Evolutionary conservation across 768 basidiomycete species (phyloP).

Genomic region (Psilocybe sp.): DNA sequence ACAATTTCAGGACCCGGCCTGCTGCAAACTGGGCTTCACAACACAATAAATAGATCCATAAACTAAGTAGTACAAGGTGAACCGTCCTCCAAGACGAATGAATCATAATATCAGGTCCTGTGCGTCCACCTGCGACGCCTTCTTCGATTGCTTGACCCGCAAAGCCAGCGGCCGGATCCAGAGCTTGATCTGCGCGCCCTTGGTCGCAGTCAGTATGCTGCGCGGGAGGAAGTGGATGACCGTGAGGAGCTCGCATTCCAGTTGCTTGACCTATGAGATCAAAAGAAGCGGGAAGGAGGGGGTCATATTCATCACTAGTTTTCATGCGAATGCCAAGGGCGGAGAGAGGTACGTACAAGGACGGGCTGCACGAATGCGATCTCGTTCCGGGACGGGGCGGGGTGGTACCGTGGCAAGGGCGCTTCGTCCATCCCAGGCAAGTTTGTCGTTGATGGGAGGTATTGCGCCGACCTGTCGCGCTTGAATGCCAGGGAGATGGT

Average conservation of each 20-base stretch:
- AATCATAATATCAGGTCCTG: slow-evolving; percentile 21
- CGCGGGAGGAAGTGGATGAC: slow-evolving; percentile 76
- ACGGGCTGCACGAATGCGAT: slow-evolving; percentile 90
- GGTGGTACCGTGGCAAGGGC: slow-evolving; percentile 64
- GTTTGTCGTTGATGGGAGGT: slow-evolving; percentile 41
- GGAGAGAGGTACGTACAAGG: slow-evolving; percentile 50
- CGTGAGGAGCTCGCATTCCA: slow-evolving; percentile 79
- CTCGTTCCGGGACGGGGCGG: slow-evolving; percentile 88
- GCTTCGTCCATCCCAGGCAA: slow-evolving; percentile 35
- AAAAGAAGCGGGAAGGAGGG: not conserved
- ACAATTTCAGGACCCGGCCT: too few species aligned
- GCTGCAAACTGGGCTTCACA: not conserved
- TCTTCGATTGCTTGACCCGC: slow-evolving; percentile 30
- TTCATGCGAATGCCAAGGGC: not conserved
- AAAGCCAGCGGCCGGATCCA: slow-evolving; percentile 78
- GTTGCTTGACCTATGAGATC: slow-evolving; percentile 63
- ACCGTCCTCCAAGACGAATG: too few species aligned
- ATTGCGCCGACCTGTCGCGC: slow-evolving; percentile 57
- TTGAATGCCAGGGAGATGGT: slow-evolving; percentile 71
- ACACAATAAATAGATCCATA: not conserved
- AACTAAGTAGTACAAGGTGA: too few species aligned
- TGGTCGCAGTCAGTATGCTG: slow-evolving; percentile 75
- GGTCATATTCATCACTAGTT: slow-evolving; percentile 1
- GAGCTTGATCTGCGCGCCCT: slow-evolving; percentile 73
- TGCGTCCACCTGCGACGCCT: slow-evolving; percentile 18